Conservation (phyloP, 306 rosid species). For the Lathyrus oleraceus region DNA sequence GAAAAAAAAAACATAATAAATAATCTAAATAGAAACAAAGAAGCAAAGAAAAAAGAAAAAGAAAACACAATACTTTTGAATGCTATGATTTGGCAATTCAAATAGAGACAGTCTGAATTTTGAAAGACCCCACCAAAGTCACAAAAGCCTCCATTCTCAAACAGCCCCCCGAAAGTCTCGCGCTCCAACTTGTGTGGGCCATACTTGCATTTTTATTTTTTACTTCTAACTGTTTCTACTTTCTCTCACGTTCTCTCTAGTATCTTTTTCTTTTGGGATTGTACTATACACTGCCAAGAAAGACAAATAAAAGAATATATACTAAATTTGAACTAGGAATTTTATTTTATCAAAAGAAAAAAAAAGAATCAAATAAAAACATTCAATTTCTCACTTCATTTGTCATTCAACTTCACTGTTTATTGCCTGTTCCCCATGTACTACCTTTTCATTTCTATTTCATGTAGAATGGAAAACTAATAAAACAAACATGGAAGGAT, state of each 20-base stretch:
- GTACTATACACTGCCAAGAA: not conserved
- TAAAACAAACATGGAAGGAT: not conserved
- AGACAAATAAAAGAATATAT: not conserved
- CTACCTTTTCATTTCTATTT: not conserved
- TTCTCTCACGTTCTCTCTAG: not conserved
- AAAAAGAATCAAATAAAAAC: too few species aligned
- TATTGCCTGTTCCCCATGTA: conserved; percentile 51
- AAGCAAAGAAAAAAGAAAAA: not conserved
- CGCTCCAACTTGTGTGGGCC: conserved; percentile 48
- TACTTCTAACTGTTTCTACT: not conserved
- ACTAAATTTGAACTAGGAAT: not conserved
- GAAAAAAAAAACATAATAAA: too few species aligned
- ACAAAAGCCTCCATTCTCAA: not conserved
- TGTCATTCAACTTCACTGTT: conserved; percentile 42
- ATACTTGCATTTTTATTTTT: not conserved
- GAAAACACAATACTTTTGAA: not conserved
- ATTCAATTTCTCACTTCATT: conserved; percentile 18
- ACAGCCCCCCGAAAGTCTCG: conserved; percentile 69
- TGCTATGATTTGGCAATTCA: not conserved
- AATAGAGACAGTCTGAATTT: not conserved
- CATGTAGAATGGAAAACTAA: not conserved
- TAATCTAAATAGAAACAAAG: too few species aligned
- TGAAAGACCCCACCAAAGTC: not conserved
- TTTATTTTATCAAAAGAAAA: not conserved
- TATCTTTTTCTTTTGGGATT: not conserved